phyloP scores from a whole-genome alignment of 2,329 filamentous ascomycete genomes.

The Fusarium sp. region DNA sequence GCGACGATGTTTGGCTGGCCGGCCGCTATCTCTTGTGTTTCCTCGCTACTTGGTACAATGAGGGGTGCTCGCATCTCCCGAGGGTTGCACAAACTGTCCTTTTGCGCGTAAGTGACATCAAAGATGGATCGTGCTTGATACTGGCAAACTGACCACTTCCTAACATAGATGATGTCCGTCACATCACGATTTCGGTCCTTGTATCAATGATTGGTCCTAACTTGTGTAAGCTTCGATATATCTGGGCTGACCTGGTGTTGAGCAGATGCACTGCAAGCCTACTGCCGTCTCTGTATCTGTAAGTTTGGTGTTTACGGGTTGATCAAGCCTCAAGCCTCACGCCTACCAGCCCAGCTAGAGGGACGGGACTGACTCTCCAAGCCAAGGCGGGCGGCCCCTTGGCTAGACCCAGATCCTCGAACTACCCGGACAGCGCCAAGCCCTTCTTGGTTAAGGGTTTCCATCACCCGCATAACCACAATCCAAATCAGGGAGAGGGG shows the following conservation, averaged over 20 bases:
- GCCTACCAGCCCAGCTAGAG: not conserved
- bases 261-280: not conserved
- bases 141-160: not conserved
- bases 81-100: constrained; percentile 25
- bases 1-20: constrained; percentile 27
- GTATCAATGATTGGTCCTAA: not conserved
- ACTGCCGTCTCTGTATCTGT: not conserved
- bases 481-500: constrained; percentile 37
- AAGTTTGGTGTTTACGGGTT: not conserved
- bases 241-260: not conserved
- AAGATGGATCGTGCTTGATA: constrained; percentile 14
- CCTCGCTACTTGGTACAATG: constrained; percentile 39
- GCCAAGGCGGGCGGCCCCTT: constrained; percentile 41
- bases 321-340: constrained; percentile 25
- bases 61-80: constrained; percentile 37
- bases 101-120: constrained; percentile 25
- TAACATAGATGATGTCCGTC: not conserved
- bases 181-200: not conserved
- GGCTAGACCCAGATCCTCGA: constrained; percentile 40
- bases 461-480: constrained; percentile 27
- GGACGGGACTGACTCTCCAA: constrained; percentile 1
- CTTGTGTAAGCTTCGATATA: not conserved
- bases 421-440: constrained; percentile 21
- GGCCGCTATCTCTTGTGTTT: constrained; percentile 23
- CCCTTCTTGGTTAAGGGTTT: constrained; percentile 28